Conservation (phyloP, 148 eudicot genomes). For the Camellia granthamiana region DNA sequence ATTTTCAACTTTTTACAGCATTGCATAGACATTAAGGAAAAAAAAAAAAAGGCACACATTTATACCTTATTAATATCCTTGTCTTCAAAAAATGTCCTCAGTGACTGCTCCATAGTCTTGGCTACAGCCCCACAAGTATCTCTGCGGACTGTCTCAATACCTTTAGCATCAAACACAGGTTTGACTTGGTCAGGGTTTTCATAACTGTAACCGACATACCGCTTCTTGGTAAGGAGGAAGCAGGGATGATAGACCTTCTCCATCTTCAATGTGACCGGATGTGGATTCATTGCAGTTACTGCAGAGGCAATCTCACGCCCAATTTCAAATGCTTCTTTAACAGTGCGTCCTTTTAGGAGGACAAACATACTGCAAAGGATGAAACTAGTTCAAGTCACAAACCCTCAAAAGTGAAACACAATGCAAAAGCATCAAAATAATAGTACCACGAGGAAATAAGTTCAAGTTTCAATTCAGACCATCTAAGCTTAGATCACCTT, state of each 20-base stretch:
- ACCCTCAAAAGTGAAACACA: not conserved
- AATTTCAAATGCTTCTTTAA: conserved; percentile 61
- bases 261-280: conserved; percentile 86
- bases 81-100: conserved; percentile 64
- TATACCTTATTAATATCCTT: conserved; percentile 65
- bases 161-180: conserved; percentile 92
- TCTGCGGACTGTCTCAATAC: conserved; percentile 92
- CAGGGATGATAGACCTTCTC: conserved; percentile 94
- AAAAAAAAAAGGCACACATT: not conserved
- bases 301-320: conserved; percentile 86
- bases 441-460: not conserved
- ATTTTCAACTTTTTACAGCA: not conserved
- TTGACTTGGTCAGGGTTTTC: conserved; percentile 72
- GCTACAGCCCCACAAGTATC: conserved; percentile 95
- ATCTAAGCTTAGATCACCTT: not conserved
- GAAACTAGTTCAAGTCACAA: conserved; percentile 15
- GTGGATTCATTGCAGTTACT: conserved; percentile 70
- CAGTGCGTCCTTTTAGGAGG: conserved; percentile 74
- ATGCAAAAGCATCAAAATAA: not conserved
- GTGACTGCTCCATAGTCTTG: conserved; percentile 84
- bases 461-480: not conserved
- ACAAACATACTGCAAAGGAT: conserved; percentile 83
- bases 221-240: conserved; percentile 92
- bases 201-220: conserved; percentile 92
- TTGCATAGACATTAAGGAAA: not conserved